Evolutionary conservation across 2,329 filamentous ascomycete genomes (phyloP), one percentile per base, ranked within the genome.

Genomic region (Calonectria pseudoreteaudii): DNA sequence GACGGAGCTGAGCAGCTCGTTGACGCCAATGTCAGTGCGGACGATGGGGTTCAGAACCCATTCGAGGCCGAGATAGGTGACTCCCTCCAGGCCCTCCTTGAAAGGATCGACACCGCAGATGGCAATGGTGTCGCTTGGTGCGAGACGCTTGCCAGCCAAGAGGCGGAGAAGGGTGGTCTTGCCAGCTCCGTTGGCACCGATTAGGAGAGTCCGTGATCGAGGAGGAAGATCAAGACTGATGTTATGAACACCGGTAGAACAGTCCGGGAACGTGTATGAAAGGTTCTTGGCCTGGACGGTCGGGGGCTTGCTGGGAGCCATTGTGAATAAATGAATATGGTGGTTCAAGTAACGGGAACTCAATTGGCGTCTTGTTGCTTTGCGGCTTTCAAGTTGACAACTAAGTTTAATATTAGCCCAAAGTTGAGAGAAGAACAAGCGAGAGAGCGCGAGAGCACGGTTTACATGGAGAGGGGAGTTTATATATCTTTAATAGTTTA

Each of bases 1-100:
- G 0, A 99, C 94, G 3, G 93, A 95, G 64, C 92, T 87, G 31
- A 99, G 91, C 8, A 99, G 91, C 77, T 97, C 96, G 4, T 90
- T 91, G 4, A 99, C 96, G 73, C 95, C 95, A 79, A 99, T 98
- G 85, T 99, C 97, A 36, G 94, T 97, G 66, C 96, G 94, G 62
- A 98, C 97, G 80, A 98, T 98, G 64, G 94, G 95, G 87, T 98
- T 98, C 13, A 99, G 91, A 4, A 98, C 97, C 97, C 97, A 99
- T 88, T 99, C 97, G 0, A 98, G 91, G 0, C 97, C 97, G 10
- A 99, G 93, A 85, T 99, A 99, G 28, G 96, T 98, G 38, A 99
- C 96, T 75, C 97, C 97, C 86, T 98, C 94, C 34, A 98, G 91
- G 14, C 93, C 92, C 44, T 95, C 91, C 84, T 95, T 94, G 91